These are phyloP conservation scores for Austroboletus festivus DNA, from an alignment of 768 basidiomycete genomes.

Conservation along the genomic window DNA sequence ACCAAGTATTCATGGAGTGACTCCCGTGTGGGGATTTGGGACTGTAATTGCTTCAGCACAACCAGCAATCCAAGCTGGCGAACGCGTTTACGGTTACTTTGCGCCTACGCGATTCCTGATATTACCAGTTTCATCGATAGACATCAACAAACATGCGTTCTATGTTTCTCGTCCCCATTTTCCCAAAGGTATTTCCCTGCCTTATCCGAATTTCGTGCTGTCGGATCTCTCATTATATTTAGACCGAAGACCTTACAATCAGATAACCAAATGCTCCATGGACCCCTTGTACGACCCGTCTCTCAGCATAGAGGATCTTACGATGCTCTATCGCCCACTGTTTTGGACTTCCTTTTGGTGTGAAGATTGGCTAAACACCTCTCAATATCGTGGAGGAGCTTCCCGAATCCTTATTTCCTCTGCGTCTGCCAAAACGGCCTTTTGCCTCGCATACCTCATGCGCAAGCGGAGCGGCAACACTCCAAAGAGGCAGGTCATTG, in stretches of 20 bases:
- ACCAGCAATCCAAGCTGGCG: slow-evolving; percentile 46
- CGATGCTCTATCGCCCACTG: slow-evolving; percentile 69
- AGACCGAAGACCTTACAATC: slow-evolving; percentile 70
- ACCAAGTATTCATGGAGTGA: slow-evolving; percentile 53
- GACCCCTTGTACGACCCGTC: slow-evolving; percentile 55
- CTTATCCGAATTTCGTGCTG: background rate
- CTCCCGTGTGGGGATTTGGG: slow-evolving; percentile 75
- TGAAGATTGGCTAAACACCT: slow-evolving; percentile 62
- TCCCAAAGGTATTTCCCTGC: slow-evolving; percentile 44
- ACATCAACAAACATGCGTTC: slow-evolving; percentile 53
- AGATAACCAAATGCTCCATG: slow-evolving; percentile 53
- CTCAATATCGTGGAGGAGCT: slow-evolving; percentile 48
- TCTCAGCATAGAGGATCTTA: slow-evolving; percentile 52
- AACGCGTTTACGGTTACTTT: slow-evolving; percentile 61
- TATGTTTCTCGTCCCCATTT: slow-evolving; percentile 60
- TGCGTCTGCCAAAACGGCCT: slow-evolving; percentile 71
- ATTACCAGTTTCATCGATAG: slow-evolving; percentile 46
- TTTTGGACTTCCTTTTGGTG: slow-evolving; percentile 79
- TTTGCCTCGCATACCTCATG: slow-evolving; percentile 62
- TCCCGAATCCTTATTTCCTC: slow-evolving; percentile 57
- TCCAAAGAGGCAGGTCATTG: slow-evolving; percentile 42
- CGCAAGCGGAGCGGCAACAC: slow-evolving; percentile 35
- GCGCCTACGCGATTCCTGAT: slow-evolving; percentile 58
- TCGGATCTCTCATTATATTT: background rate
- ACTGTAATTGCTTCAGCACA: slow-evolving; percentile 51